phyloP scores from a whole-genome alignment of 306 rosid species.

The cucumber (Cucumis sativus) region Cucumber_9930_V3 NC_026660.2:18566501-18567000 shows the following conservation, averaged over 20 bases:
- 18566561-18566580: no score
- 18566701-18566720: neutral
- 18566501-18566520: no score
- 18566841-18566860: neutral
- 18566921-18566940: conserved; percentile 1
- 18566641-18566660: neutral
- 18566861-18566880: conserved; percentile 1
- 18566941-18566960: neutral
- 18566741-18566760: neutral
- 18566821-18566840: conserved; percentile 23
- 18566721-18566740: neutral
- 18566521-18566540: no score
- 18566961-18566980: neutral
- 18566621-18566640: no score
- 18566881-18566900: neutral
- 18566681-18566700: neutral
- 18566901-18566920: neutral
- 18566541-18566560: no score
- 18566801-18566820: conserved; percentile 16
- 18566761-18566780: neutral
- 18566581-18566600: no score
- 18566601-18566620: neutral
- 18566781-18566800: neutral
- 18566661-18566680: no score
- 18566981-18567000: neutral